Conservation (phyloP, 2,329 filamentous ascomycete species). For the Allantophomopsis lycopodina region DNA sequence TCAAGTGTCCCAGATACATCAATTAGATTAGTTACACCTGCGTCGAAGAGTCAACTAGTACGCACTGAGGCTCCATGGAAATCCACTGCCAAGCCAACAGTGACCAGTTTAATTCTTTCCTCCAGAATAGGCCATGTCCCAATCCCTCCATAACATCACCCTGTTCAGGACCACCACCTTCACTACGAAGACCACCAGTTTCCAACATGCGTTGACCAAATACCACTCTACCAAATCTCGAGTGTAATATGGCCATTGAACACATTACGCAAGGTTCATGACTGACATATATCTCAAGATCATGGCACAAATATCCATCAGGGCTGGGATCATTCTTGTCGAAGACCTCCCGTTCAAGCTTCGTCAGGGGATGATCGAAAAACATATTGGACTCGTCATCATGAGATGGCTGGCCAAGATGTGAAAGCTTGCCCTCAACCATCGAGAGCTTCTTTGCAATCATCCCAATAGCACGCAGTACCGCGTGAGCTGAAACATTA, state of each 20-base stretch:
- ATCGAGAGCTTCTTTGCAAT: constrained; percentile 45
- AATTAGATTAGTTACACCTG: no score
- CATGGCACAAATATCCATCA: constrained; percentile 87
- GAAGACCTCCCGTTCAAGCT: constrained; percentile 48
- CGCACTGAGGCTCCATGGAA: not conserved
- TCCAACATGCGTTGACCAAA: constrained; percentile 67
- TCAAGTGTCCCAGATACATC: no score
- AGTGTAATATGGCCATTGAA: constrained; percentile 91
- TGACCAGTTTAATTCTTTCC: constrained; percentile 75
- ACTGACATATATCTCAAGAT: constrained; percentile 84
- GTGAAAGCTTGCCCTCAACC: constrained; percentile 13
- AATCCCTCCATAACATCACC: constrained; percentile 37
- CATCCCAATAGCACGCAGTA: constrained; percentile 71
- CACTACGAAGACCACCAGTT: constrained; percentile 73
- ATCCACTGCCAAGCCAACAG: constrained; percentile 66
- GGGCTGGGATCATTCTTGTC: constrained; percentile 49
- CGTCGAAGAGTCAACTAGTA: no score
- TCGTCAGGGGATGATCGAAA: constrained; percentile 54
- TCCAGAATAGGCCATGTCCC: constrained; percentile 57
- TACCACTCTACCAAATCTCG: constrained; percentile 74
- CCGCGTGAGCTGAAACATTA: constrained; percentile 68
- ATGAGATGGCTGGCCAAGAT: constrained; percentile 3
- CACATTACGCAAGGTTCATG: constrained; percentile 97
- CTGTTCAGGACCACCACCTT: constrained; percentile 49
- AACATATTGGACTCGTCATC: constrained; percentile 38